phyloP scores from a whole-genome alignment of 164 flowering plant species.

The Liquidambar formosana region DNA sequence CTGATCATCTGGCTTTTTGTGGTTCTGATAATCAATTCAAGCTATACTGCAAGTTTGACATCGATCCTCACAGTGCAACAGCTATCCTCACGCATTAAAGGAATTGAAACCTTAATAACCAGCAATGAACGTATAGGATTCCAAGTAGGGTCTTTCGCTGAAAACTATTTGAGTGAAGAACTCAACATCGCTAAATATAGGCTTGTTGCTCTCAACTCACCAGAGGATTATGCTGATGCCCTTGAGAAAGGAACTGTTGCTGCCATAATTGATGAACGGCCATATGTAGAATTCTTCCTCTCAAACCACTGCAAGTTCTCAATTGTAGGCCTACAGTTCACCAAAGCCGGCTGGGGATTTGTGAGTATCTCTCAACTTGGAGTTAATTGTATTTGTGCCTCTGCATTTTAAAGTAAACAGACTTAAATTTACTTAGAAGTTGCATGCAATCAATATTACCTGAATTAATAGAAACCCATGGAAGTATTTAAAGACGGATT shows the following conservation, averaged over 20 bases:
- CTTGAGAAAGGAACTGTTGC: constrained; percentile 45
- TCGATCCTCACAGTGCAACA: constrained; percentile 71
- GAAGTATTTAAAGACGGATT: too few species aligned
- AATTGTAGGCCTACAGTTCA: constrained; percentile 57
- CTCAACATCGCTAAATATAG: constrained; percentile 48
- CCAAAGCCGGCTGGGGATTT: constrained; percentile 71
- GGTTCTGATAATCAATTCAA: constrained; percentile 60
- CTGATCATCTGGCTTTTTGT: constrained; percentile 72
- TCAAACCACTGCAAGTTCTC: constrained; percentile 46
- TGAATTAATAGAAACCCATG: too few species aligned
- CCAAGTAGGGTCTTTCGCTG: constrained; percentile 68
- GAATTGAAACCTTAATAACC: constrained; percentile 47
- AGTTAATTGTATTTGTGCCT: neutral
- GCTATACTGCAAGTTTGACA: constrained; percentile 75
- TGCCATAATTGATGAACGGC: constrained; percentile 61
- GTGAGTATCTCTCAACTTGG: constrained; percentile 45
- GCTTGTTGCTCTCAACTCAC: constrained; percentile 47
- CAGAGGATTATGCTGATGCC: constrained; percentile 50
- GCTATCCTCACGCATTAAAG: constrained; percentile 53
- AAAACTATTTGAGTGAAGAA: constrained; percentile 52
- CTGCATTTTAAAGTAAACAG: neutral
- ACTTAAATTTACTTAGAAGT: too few species aligned
- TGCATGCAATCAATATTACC: too few species aligned
- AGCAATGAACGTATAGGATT: constrained; percentile 49
- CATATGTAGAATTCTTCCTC: constrained; percentile 61